Evolutionary conservation across 805 yeast genomes (phyloP), one percentile per base, ranked within the genome.

Genomic region (Zygosaccharomyces gambellarensis): DNA sequence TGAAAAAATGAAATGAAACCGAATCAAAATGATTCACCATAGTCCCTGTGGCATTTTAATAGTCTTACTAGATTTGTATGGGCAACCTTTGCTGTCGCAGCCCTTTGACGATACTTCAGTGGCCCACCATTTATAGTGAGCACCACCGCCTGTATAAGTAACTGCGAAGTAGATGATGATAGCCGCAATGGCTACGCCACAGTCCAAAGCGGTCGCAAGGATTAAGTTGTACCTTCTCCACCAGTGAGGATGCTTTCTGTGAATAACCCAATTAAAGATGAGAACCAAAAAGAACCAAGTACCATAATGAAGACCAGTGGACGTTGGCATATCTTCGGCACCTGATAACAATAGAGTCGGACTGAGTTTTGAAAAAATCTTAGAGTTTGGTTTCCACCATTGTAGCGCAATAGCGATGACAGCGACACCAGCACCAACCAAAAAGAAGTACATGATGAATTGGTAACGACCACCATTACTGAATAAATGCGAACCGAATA

Each of bases 181-280:
- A 2, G 84, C 77, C 23, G 85, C 76, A 54, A 81, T 73, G 0
- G 88, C 87, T 11, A 83, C 75, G 1, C 88, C 88, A 5, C 85
- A 78, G 41, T 83, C 83, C 22, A 85, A 63, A 1, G 81, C 90
- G 21, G 85, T 81, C 14, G 86, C 77, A 47, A 85, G 67, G 3
- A 83, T 76, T 60, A 82, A 83, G 62, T 83, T 83, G 64, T 85
- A 85, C 64, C 83, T 84, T 36, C 83, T 82, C 90, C 90, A 85
- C 90, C 90, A 85, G 42, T 74, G 68, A 43, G 78, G 70, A 68
- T 79, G 82, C 51, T 72, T 71, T 44, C 78, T 72, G 51, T 80
- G 80, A 49, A 84, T 67, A 58, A 72, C 72, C 65, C 74, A 80
- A 70, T 80, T 81, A 69, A 83, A 84, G 4, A 73, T 45, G 53